Evolutionary conservation across 345 rosid genomes (phyloP), one percentile per base, ranked within the genome.

Genomic region (Moringa oleifera): DNA sequence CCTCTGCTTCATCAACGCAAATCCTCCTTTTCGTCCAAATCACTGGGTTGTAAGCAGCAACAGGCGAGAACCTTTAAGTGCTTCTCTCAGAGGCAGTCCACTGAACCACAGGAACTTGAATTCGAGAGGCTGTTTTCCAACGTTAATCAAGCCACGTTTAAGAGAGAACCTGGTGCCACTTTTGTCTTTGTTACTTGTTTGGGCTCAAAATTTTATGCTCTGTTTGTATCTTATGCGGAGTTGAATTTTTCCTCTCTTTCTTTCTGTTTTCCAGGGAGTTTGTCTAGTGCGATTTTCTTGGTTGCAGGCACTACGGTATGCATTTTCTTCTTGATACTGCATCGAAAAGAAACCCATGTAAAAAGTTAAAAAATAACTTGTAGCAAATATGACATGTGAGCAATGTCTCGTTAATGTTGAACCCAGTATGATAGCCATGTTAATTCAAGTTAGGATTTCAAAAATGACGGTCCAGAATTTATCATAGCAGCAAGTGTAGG

Each of bases 221-320:
- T 2, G 16, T 65, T 28, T 25, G 18, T 15, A 21, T 25, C 50
- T 25, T 7, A 33, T 41, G 33, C 33, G 3, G 20, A 18, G 53
- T 66, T 18, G 12, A 18, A 18, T 11, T 55, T 63, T 64, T 25
- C 20, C 15, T 58, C 49, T 61, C 19, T 31, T 52, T 62, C 20
- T 20, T 31, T 64, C 15, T 18, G 28, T 0, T 51, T 64, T 69
- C 17, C 88, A 92, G 98, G 93, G 63, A 85, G 96, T 68, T 64
- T 92, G 72, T 76, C 96, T 25, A 75, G 98, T 79, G 84, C 98
- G 1, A 71, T 87, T 56, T 68, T 87, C 61, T 89, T 92, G 61
- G 96, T 92, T 23, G 95, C 93, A 17, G 98, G 98, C 51, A 89
- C 98, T 52, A 89, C 96, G 33, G 95, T 87, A 73, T 55, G 73